Base-by-base conservation (phyloP, 768 basidiomycete species). In the Strobilomyces confusus region DNA sequence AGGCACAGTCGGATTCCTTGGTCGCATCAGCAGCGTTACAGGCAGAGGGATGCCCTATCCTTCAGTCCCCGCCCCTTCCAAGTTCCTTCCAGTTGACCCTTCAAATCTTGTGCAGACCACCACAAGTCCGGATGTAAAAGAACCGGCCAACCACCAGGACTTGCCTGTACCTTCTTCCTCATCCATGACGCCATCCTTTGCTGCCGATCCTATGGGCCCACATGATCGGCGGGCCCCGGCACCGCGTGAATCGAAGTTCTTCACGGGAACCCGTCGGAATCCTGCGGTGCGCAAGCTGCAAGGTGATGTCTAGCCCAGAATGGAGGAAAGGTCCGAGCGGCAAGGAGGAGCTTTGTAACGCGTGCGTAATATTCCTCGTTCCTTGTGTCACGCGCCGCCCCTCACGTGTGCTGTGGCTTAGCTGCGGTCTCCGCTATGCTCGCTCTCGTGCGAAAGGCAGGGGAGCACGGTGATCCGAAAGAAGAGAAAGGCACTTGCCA, bases 321-420 rank as follows among this genome's bases (percentile, higher is more conserved):
- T 94, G 92, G 92, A 76, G 92, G 66, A 94, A 94, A 69, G 92
- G 92, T 19, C 89, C 90, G 48, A 90, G 81, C 62, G 92, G 92
- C 25, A 87, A 88, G 70, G 93, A 94, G 72, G 90, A 94, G 68
- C 77, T 94, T 25, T 94, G 92, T 69, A 94, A 94, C 74, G 92
- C 92, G 87, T 92, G 72, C 76, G 88, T 80, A 58, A 60, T 66
- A 58, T 59, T 59, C 49, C 51, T 23, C 56, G 38, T 58, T 50
- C 30, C 20, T 15, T 47, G n/a, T n/a, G n/a, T n/a, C 51, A 45
- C 8, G 44, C 58, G 54, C 52, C 49, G 51, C 49, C 51, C n/a
- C 58, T 71, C 47, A 63, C 58, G 58, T 61, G 51, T 52, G 59
- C 56, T 55, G 56, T 64, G 50, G 34, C 58, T 34, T 56, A 91